These are phyloP conservation scores for Lactarius psammicola DNA, from an alignment of 768 basidiomycete genomes.

Conservation along the genomic window DNA sequence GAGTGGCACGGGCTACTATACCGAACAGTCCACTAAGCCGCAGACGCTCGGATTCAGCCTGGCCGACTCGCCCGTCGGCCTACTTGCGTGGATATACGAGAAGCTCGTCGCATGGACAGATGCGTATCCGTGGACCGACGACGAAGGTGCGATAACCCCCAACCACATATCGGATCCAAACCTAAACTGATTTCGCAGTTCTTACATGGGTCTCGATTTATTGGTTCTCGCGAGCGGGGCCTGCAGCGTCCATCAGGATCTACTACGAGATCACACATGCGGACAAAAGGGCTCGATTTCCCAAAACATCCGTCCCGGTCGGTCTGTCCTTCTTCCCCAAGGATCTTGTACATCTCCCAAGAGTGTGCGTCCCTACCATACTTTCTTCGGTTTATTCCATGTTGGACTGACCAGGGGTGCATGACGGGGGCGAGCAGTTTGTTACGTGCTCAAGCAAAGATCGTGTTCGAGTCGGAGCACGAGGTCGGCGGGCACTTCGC, in stretches of 20 bases:
- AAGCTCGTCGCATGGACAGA: too few species aligned
- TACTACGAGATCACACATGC: constrained; percentile 49
- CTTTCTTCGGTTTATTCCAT: too few species aligned
- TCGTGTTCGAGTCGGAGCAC: constrained; percentile 52
- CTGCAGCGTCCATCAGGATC: too few species aligned
- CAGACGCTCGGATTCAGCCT: constrained; percentile 47
- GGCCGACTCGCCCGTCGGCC: constrained; percentile 52
- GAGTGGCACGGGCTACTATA: not conserved
- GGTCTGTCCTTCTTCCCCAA: constrained; percentile 55
- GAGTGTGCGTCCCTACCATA: constrained; percentile 36
- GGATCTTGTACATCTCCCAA: constrained; percentile 39
- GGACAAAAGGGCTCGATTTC: not conserved
- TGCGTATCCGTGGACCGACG: too few species aligned
- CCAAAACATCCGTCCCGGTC: constrained; percentile 39
- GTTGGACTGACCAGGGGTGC: not conserved
- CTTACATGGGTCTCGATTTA: not conserved
- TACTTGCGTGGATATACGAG: too few species aligned
- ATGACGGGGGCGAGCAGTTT: constrained; percentile 1
- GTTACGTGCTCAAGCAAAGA: constrained; percentile 35
- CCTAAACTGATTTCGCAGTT: too few species aligned
- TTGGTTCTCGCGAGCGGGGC: too few species aligned
- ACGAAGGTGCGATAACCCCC: too few species aligned
- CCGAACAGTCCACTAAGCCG: constrained; percentile 37
- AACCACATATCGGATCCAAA: constrained; percentile 16
- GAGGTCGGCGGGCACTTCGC: constrained; percentile 58